Base-by-base conservation (phyloP, 192 early-diverging fungal genomes). In the Coemansia sp. region DNA sequence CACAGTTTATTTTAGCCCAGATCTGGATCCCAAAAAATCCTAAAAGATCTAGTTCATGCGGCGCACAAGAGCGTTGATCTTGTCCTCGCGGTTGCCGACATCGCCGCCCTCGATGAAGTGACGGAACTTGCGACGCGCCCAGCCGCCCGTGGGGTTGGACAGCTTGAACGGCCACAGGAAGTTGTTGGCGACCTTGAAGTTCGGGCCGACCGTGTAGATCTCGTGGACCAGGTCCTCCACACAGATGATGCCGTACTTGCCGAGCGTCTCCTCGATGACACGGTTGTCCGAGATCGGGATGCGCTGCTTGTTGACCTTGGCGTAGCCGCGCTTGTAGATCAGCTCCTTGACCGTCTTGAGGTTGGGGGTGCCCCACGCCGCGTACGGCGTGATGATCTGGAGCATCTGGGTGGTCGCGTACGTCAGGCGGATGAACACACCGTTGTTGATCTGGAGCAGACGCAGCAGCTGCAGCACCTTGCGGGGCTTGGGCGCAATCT, bases 131-230 rank as follows among this genome's bases (percentile, higher is more conserved):
- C 95, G 93, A 56, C 84, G 83, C 70, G 84, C 82, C 89, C 86
- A 98, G 61, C 94, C 94, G 72, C 95, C 95, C 64, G 85, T 98
- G 67, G 97, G 95, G 90, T 95, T 97, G 64, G 92, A 95, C 65
- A 99, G 86, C 84, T 93, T 92, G 87, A 99, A 97, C 62, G 97
- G 89, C 97, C 97, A 99, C 77, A 99, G 85, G 88, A 99, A 99
- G 87, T 90, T 92, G 86, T 91, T 93, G 82, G 90, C 97, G 69
- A 88, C 83, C 88, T 95, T 95, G 88, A 95, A 95, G 91, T 97
- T 84, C 66, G 94, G 93, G 44, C 95, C 95, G 68, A 96, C 94
- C 44, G 95, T 99, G 88, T 82, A 89, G 82, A 99, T 95, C 85
- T 98, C 95, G 88, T 99, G 94, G 64, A 99, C 88, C 42, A 99